A percentile compares a stretch with the other conserved stretches of the same genome.
Conservation (phyloP, 768 basidiomycete genomes). For the Royoungia palumana region DNA sequence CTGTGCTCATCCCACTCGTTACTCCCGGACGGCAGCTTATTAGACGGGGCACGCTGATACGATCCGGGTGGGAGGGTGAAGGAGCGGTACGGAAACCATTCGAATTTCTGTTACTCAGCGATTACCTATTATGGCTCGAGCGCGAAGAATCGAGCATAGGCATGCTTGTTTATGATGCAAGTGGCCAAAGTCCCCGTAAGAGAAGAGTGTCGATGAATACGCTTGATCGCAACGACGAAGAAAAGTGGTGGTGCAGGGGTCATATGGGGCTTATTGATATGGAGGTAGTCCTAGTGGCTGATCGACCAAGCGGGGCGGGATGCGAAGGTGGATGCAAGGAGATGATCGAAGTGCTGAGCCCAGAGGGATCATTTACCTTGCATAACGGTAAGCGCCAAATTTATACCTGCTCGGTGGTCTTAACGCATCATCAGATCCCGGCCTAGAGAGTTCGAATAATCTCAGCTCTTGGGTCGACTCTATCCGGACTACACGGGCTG, state of each 20-base stretch:
- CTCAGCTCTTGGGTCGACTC: constrained; percentile 63
- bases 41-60: constrained; percentile 60
- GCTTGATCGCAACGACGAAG: constrained; percentile 44
- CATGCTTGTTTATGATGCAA: constrained; percentile 17
- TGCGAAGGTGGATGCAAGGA: constrained; percentile 40
- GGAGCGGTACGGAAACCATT: constrained; percentile 35
- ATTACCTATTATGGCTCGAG: constrained; percentile 76
- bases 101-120: constrained; percentile 82
- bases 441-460: constrained; percentile 2
- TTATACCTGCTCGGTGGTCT: neutral
- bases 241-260: constrained; percentile 74
- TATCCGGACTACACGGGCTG: constrained; percentile 67
- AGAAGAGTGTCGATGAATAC: constrained; percentile 17
- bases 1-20: constrained; percentile 75
- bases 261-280: constrained; percentile 66
- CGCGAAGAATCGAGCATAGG: constrained; percentile 39
- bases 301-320: constrained; percentile 20
- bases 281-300: constrained; percentile 59
- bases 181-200: constrained; percentile 15
- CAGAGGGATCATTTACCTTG: constrained; percentile 71
- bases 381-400: constrained; percentile 52
- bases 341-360: constrained; percentile 71
- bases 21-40: constrained; percentile 77
- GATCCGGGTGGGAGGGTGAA: constrained; percentile 45
- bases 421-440: constrained; percentile 2